Evolutionary conservation across 192 early-diverging fungal species (phyloP), one percentile per base, ranked within the genome.

Genomic region (Coemansia sp.): DNA sequence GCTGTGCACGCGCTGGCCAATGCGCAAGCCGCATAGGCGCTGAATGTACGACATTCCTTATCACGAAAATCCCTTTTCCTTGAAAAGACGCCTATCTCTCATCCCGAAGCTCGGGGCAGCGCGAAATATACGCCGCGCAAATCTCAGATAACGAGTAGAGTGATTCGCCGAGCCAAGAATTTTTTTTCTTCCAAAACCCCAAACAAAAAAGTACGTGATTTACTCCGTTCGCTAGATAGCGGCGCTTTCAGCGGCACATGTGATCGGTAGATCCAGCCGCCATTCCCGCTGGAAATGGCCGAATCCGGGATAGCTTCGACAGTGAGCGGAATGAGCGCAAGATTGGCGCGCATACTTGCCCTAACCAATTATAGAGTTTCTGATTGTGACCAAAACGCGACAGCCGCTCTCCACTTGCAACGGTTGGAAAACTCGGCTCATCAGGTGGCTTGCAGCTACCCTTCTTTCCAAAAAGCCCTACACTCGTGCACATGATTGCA

Each of bases 181-280:
- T 8, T 9, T 24, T 7, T 47, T 11, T 24, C 22, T 27, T 9
- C 24, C 3, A 2, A 9, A 3, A 14, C 27, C 14, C 10, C 7
- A 20, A 25, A 8, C 22, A 10, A 27, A n/a, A n/a, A n/a, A n/a
- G n/a, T n/a, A n/a, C n/a, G n/a, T n/a, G 46, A 49, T 49, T 49
- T 49, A 27, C 46, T 24, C 27, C 4, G n/a, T n/a, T n/a, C n/a
- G n/a, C 22, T 3, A 11, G 22, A 49, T 27, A 49, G 46, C 46
- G 46, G 46, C 46, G 46, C 46, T 49, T 49, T 49, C 46, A 49
- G 24, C 46, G 46, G 46, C 46, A 20, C 46, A 9, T 49, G 46
- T 25, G 46, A 9, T 49, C 24, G 11, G 46, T 24, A 27, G 22
- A 49, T 49, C 46, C 14, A 27, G n/a, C 46, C 7, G 27, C 27